Evolutionary conservation across 495 filamentous ascomycete species (phyloP), one percentile per base, ranked within the genome.

Genomic region (Echria macrotheca): DNA sequence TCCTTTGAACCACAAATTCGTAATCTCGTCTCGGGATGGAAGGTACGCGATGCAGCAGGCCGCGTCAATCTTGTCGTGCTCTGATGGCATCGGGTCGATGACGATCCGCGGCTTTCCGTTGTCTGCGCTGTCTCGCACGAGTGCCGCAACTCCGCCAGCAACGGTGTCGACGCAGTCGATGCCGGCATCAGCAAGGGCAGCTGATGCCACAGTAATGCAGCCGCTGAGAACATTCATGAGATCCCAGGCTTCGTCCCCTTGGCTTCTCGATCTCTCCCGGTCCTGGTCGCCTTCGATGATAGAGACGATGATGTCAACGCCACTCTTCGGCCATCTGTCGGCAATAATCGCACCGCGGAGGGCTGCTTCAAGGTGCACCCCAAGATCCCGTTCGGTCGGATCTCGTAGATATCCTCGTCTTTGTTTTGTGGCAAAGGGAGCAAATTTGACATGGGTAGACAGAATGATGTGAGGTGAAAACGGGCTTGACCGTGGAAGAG

Each of bases 81-180:
- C 91, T 14, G 82, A 77, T 7, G 90, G 86, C 54, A 85, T 82
- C 2, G 89, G 88, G 67, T 98, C 93, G 21, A 96, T 67, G 40
- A 96, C 82, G 35, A 90, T 64, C 39, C 67, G 70, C 2, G 77
- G 72, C 23, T 51, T 54, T 5, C 57, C 56, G 33, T 66, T 42
- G 53, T 62, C 58, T 21, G 48, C 51, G 2, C 61, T 56, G 32
- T 69, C 63, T 36, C 67, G 58, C 17, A 90, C 86, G 15, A 95
- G 58, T 8, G 89, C 94, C 12, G 91, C 89, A 29, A 96, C 85
- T 18, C 93, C 93, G 4, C 91, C 93, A 11, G 85, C 76, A 3
- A 95, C 87, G 23, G 95, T 74, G 65, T 97, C 93, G 25, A 96
- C 80, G 65, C 90, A 96, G 60, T 98, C 93, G 53, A 98, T 96